Evolutionary conservation across 352 stramenopile species (phyloP), one percentile per base, ranked within the genome.

Genomic region (Thraustotheca clavata): DNA sequence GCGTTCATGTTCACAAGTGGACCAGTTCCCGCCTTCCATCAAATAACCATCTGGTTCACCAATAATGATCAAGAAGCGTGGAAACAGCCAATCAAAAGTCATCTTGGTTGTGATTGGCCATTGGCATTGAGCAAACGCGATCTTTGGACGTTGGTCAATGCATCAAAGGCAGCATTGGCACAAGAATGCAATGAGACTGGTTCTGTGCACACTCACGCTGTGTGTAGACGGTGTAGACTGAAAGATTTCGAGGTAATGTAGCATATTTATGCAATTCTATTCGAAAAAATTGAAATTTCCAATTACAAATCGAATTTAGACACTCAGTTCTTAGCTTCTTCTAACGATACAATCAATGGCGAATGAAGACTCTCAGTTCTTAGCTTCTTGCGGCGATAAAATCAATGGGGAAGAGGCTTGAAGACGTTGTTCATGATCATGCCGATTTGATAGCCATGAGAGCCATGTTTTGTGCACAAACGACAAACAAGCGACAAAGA

Each of bases 401-500:
- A n/a, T n/a, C n/a, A n/a, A n/a, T n/a, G n/a, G n/a, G n/a, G n/a
- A n/a, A n/a, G n/a, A n/a, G n/a, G n/a, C n/a, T n/a, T n/a, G n/a
- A n/a, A n/a, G n/a, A n/a, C n/a, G n/a, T 29, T 52, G 12, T 12
- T 59, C 38, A 31, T 50, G 55, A 31, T 63, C 55, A 32, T 63
- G 33, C 18, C 55, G 55, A 29, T 63, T 63, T 8, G 55, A 49
- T 5, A 63, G 55, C 55, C 55, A 63, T 6, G 55, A 63, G 16
- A 63, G 55, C 55, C 55, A 63, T 16, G 55, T 63, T 41, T 63
- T 63, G 33, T 63, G 55, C 11, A 63, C 16, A 22, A 63, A 63
- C 16, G 55, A 63, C 29, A 63, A 35, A 24, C 55, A 31, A 5
- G 55, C 55, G 55, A 63, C 55, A 55, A 63, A 63, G 55, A 63